Base-by-base conservation (phyloP, 1,284 basidiomycete genomes). In the Ceratobasidium sp. region DNA sequence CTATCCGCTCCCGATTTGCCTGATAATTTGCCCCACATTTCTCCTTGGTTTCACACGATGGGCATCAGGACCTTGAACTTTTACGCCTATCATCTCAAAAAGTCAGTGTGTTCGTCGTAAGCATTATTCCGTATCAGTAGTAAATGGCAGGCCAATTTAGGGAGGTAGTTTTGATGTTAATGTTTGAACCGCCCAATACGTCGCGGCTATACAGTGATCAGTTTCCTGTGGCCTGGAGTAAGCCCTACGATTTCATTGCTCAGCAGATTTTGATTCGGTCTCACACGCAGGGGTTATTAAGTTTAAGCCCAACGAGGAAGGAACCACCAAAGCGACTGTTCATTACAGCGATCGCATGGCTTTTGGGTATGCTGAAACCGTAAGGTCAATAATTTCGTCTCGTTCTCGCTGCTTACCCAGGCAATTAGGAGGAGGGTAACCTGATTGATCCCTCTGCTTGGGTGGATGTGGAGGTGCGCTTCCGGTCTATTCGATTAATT, bases 171-270 rank as follows among this genome's bases (percentile, higher is more conserved):
- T 27, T 66, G 29, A 66, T 66, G 64, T 34, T 66, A 24, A 66
- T 53, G 64, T 66, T 66, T 24, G 64, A 66, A 27, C 64, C 64
- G 19, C 64, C 64, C 11, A 34, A 48, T 11, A 37, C 41, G 19
- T 37, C 41, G 7, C 48, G 53, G 24, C 34, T 66, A 11, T 66
- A 51, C 4, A 14, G 9, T 6, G 64, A 66, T 31, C 64, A 66
- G n/a, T 66, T 66, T 11, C 64, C 64, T n/a, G 64, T 66, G 19
- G 64, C 51, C 14, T 66, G 64, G 64, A 66, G 64, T 66, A 29
- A 66, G 64, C 7, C 29, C 5, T 24, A 13, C 34, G 34, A 37
- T 37, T 37, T 3, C 1, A 1, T 34, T 37, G 4, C 11, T 9
- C 1, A 0, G 19, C 2, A 16, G 14, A 22, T 39, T 53, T 29